A percentile compares a stretch with the other conserved stretches of the same genome.
These are phyloP conservation scores for Fusarium sterilihyphosum DNA, from an alignment of 2,329 filamentous ascomycete species.

Conservation along the genomic window DNA sequence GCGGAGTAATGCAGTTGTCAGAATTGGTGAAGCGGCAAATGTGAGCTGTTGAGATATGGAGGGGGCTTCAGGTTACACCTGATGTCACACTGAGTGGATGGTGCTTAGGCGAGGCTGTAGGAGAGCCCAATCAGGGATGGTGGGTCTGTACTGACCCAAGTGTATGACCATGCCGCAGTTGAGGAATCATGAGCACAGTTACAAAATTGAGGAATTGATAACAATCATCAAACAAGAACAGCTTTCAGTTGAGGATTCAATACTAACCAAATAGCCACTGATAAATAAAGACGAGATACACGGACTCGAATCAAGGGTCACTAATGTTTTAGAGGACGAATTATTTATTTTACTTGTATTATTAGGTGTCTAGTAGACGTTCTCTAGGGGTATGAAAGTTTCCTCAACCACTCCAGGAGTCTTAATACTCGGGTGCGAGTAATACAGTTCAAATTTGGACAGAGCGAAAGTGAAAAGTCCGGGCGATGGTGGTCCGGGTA, in stretches of 20 bases:
- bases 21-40: neutral
- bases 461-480: conserved; percentile 52
- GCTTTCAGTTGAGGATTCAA: too few species aligned
- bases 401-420: conserved; percentile 49
- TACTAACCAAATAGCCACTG: neutral
- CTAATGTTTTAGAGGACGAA: neutral
- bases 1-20: neutral
- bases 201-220: neutral
- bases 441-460: conserved; percentile 54
- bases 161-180: neutral
- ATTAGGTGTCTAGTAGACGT: conserved; percentile 55
- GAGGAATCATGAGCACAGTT: neutral
- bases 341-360: conserved; percentile 55
- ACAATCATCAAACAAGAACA: neutral
- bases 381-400: conserved; percentile 52
- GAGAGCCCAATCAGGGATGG: neutral
- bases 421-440: conserved; percentile 49
- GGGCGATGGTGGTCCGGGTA: conserved; percentile 51
- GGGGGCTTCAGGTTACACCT: neutral
- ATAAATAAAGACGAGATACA: too few species aligned
- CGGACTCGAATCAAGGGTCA: neutral
- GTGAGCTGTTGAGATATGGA: neutral
- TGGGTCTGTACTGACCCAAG: neutral
- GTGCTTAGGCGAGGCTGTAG: neutral
- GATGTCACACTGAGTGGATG: neutral